phyloP scores from a whole-genome alignment of 1,284 basidiomycete species.

The Cutaneotrichosporon sp. region DNA sequence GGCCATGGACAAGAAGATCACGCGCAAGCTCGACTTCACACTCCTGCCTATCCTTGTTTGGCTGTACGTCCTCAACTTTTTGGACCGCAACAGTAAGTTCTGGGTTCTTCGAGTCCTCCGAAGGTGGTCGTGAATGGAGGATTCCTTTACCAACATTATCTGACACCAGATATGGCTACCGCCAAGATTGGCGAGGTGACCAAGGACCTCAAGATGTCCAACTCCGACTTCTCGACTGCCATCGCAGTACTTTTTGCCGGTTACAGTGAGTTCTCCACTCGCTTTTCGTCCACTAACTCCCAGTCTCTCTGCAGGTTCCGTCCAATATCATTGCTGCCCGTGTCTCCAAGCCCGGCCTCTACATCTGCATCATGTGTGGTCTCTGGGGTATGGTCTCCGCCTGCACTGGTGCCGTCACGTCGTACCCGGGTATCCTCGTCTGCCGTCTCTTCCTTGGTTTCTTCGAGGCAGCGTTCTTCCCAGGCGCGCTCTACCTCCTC shows the following conservation, averaged over 20 bases:
- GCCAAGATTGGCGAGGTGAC: conserved; percentile 23
- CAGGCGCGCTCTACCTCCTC: conserved; percentile 34
- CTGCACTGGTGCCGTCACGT: conserved; percentile 31
- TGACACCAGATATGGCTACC: conserved; percentile 10
- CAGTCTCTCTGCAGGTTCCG: conserved; percentile 40
- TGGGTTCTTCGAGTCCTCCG: too few relatives aligned
- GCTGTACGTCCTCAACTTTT: conserved; percentile 14
- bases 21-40: conserved; percentile 23
- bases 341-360: conserved; percentile 30
- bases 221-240: conserved; percentile 28
- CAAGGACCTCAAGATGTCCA: conserved; percentile 18
- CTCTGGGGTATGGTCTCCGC: conserved; percentile 41
- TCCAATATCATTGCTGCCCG: conserved; percentile 37
- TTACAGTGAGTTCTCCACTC: conserved; percentile 17
- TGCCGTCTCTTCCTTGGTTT: conserved; percentile 29
- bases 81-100: conserved; percentile 9
- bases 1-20: conserved; percentile 25
- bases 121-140: too few relatives aligned
- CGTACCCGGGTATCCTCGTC: conserved; percentile 23
- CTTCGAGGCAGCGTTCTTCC: conserved; percentile 41
- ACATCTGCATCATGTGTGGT: conserved; percentile 25
- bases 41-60: conserved; percentile 16
- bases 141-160: too few relatives aligned
- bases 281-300: neutral
- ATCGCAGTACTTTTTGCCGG: conserved; percentile 31